Base-by-base conservation (phyloP, 2,329 filamentous ascomycete species). In the Paracorniculantispora psalliotae region DNA sequence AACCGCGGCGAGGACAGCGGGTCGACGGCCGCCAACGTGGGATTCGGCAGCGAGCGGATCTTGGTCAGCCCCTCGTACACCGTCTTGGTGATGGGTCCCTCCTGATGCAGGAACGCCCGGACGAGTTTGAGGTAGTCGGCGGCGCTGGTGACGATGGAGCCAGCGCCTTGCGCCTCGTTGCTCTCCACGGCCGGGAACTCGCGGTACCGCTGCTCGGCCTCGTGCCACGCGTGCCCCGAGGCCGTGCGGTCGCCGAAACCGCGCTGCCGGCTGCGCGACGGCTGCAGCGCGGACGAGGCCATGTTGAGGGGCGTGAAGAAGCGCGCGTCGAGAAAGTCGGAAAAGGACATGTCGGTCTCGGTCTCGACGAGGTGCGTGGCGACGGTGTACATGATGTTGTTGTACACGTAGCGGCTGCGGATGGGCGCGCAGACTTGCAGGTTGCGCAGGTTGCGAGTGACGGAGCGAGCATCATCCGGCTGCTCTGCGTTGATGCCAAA, bases 331-430 rank as follows among this genome's bases (percentile, higher is more conserved):
- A 60, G 51, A 28, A 55, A 60, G 37, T 56, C 43, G 30, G 58
- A 12, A 21, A 60, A 60, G 4, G 58, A 13, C 10, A 8, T 48
- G 19, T 21, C 25, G 51, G 43, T 43, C 8, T 30, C 12, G 9
- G 21, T 44, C 39, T 60, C 58, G 30, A 60, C 43, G 41, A 60
- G 51, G 33, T 49, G 47, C 30, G 50, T 41, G 25, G 51, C 50
- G 33, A 56, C 58, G 17, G 58, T 60, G 58, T 48, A 55, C 50
- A 60, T 55, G 30, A 60, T 60, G 44, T 60, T 60, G 43, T 17
- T 56, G 41, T 60, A 60, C 13, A 55, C 30, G 46, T 56, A 50
- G 1, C 39, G 28, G 30, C 41, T 60, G 25, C 58, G 58, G 50
- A 60, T 17, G 23, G 58, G 58, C 9, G 50, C 58, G 50, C 33